phyloP scores from a whole-genome alignment of 306 rosid species.

The Argentina anserina region DNA sequence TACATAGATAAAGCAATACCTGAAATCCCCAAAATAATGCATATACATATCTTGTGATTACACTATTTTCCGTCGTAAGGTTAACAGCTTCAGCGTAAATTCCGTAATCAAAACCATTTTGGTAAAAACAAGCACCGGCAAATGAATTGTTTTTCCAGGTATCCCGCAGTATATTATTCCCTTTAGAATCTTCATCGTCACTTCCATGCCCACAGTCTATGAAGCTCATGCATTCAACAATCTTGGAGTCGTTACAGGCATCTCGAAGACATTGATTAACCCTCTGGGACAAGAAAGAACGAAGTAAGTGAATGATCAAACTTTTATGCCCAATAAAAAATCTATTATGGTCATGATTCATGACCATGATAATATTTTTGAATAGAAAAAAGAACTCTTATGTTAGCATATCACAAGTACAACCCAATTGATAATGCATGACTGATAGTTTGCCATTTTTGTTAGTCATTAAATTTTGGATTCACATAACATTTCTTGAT shows the following conservation, averaged over 20 bases:
- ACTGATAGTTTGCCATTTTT: background rate
- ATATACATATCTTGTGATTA: slow-evolving; percentile 57
- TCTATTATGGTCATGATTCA: background rate
- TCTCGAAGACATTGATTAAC: slow-evolving; percentile 74
- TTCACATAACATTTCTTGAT: background rate
- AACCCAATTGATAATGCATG: background rate
- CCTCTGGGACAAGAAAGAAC: slow-evolving; percentile 46
- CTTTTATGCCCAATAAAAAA: background rate
- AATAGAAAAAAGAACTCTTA: background rate
- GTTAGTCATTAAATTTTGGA: background rate
- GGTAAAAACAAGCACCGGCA: slow-evolving; percentile 39
- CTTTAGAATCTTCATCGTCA: background rate
- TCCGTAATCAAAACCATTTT: slow-evolving; percentile 42
- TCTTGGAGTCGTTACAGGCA: slow-evolving; percentile 34
- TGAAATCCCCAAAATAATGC: slow-evolving; percentile 91
- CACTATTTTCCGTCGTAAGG: slow-evolving; percentile 38
- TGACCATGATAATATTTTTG: background rate
- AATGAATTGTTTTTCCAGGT: slow-evolving; percentile 12
- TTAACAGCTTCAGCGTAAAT: slow-evolving; percentile 51
- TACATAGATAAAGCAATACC: slow-evolving; percentile 36
- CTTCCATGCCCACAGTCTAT: slow-evolving; percentile 67
- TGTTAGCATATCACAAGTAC: background rate
- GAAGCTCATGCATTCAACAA: slow-evolving; percentile 18
- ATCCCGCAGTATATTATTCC: background rate
- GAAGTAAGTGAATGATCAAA: slow-evolving; percentile 16